phyloP scores from a whole-genome alignment of 345 rosid species.

The Angophora floribunda region DNA sequence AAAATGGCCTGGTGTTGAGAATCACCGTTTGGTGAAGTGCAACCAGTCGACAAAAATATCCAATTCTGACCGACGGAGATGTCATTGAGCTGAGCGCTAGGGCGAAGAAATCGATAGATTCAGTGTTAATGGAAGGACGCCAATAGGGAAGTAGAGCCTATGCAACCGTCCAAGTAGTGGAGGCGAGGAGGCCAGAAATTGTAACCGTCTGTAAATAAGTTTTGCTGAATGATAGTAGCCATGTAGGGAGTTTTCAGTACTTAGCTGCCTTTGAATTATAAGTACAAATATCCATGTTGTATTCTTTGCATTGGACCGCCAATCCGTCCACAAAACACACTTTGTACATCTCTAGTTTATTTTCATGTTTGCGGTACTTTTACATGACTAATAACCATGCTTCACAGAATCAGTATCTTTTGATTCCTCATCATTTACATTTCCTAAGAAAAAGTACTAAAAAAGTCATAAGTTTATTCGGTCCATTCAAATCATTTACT shows the following conservation, averaged over 20 bases:
- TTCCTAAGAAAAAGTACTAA: too few species aligned
- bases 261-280: neutral
- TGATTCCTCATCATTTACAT: neutral
- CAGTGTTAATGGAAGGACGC: neutral
- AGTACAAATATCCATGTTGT: neutral
- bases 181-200: neutral
- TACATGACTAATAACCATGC: neutral
- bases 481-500: too few species aligned
- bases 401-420: neutral
- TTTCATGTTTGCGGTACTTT: neutral
- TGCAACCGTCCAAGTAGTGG: neutral
- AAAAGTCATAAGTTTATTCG: too few species aligned
- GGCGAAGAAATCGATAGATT: neutral
- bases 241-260: rapidly evolving
- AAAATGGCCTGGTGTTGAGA: neutral
- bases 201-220: neutral
- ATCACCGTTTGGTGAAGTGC: neutral
- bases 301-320: neutral
- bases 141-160: neutral
- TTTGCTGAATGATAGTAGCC: neutral
- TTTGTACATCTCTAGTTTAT: neutral
- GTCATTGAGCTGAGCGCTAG: neutral
- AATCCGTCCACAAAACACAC: neutral
- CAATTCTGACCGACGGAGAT: neutral
- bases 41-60: neutral